Evolutionary conservation across 2,329 filamentous ascomycete genomes (phyloP).

Genomic region (Dendryphion nanum): DNA sequence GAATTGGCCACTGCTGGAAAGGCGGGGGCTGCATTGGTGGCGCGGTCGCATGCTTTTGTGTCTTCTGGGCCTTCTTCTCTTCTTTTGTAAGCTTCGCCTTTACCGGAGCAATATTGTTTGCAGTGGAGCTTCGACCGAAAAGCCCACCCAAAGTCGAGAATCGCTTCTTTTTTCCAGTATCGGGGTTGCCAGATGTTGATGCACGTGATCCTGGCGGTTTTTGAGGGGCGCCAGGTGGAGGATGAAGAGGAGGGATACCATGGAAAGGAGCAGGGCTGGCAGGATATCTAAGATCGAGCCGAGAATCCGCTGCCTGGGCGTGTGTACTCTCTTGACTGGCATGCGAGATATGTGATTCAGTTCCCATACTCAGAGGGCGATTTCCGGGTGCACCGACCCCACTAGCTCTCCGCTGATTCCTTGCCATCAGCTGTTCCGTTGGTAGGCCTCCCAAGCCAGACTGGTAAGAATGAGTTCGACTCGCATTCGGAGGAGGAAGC

Average conservation of each 20-base stretch:
- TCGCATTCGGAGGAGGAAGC: too few relatives aligned
- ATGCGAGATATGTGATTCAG: conserved; percentile 29
- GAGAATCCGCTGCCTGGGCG: conserved; percentile 27
- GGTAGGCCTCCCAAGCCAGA: conserved; percentile 23
- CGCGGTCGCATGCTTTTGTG: conserved; percentile 20
- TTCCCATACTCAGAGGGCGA: conserved; percentile 25
- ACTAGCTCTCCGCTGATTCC: conserved; percentile 14
- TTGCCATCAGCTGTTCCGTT: conserved; percentile 14
- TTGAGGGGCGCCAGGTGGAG: conserved; percentile 9
- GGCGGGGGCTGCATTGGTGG: conserved; percentile 12
- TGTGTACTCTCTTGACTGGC: conserved; percentile 28
- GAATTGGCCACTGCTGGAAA: conserved; percentile 10
- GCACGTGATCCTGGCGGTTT: conserved; percentile 14
- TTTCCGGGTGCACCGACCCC: conserved; percentile 10
- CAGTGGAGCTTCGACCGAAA: conserved; percentile 41
- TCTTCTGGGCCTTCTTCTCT: conserved; percentile 35
- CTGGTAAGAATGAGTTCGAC: conserved; percentile 21
- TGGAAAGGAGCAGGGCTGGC: conserved; percentile 18
- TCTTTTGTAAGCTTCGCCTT: conserved; percentile 39
- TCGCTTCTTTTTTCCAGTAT: conserved; percentile 42
- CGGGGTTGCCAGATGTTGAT: conserved; percentile 15
- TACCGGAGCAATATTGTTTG: conserved; percentile 17
- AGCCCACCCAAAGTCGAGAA: conserved; percentile 46
- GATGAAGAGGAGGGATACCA: conserved; percentile 22
- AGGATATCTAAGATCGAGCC: conserved; percentile 26